Base-by-base conservation (phyloP, 345 rosid species). In the Euphorbia tirucalli region DNA sequence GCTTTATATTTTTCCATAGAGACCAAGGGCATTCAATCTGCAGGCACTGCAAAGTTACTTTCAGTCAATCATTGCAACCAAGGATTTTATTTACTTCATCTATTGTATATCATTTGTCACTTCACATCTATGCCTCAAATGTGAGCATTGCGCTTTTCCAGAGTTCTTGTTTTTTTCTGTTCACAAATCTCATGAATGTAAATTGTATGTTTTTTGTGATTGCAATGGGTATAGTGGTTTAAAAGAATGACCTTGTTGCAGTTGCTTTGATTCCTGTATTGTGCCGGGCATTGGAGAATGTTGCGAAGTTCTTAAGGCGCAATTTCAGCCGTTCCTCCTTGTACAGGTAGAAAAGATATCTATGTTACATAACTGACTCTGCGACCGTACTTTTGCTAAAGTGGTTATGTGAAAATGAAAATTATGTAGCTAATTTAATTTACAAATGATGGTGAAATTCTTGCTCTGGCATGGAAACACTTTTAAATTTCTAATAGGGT, bases 221-320 rank as follows among this genome's bases (percentile, higher is more conserved):
- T 19, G 72, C 16, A 65, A 61, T n/a, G 56, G 22, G 50, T 61
- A 35, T 54, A 37, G 37, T 68, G 59, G 62, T 49, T 65, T 74
- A 60, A 65, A 35, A 66, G 78, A 22, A 14, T 57, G 64, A 32
- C 21, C 39, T 49, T 68, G 21, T 41, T 72, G 79, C 91, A 96
- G 99, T 88, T 86, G 94, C 99, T 78, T 83, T 96, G 80, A 86
- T 93, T 78, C 94, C 99, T 57, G 83, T 93, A 78, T 74, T 93
- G 75, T 93, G 99, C 74, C 90, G 92, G 56, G 78, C 98, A 13
- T 76, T 91, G 73, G 96, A 85, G 79, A 85, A 81, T 64, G 87
- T 93, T 77, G 97, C 97, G 28, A 91, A 93, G 77, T 96, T 96
- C 82, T 77, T 96, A 75, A 87, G 98, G 85, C 78, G 83, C 59